These are phyloP conservation scores for Candida sithepensis DNA, from an alignment of 805 yeast species.

Conservation along the genomic window DNA sequence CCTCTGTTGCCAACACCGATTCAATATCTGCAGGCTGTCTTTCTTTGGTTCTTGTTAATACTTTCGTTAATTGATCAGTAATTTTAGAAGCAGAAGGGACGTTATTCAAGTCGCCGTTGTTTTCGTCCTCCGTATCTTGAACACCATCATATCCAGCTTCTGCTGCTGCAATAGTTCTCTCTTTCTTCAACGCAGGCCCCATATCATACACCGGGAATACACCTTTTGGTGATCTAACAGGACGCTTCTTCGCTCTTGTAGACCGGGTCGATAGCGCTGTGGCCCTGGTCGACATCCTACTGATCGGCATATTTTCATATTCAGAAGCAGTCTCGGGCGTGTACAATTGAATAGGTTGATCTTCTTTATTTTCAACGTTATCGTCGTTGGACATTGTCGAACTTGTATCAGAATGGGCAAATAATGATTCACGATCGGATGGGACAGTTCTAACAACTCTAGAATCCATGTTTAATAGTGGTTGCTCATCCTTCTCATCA, in stretches of 20 bases:
- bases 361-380: conserved; percentile 1
- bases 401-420: not conserved
- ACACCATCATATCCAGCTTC: conserved; percentile 1
- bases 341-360: conserved; percentile 2
- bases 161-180: conserved; percentile 52
- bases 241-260: not conserved
- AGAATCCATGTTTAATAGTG: conserved; percentile 72
- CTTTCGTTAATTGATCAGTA: conserved; percentile 23
- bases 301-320: not conserved
- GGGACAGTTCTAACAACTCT: conserved; percentile 57
- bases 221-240: conserved; percentile 60
- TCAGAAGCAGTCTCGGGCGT: not conserved
- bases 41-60: conserved; percentile 22
- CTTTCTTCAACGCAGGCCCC: conserved; percentile 61
- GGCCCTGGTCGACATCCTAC: not conserved
- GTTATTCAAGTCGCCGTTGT: conserved; percentile 24
- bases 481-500: conserved; percentile 77
- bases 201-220: conserved; percentile 79
- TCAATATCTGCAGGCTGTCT: conserved; percentile 22
- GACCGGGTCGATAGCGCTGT: conserved; percentile 3
- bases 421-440: not conserved
- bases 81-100: conserved; percentile 24
- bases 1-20: conserved; percentile 8
- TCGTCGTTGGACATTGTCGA: not conserved
- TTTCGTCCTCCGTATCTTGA: conserved; percentile 1